Evolutionary conservation across 768 basidiomycete species (phyloP).

Genomic region (Hygrocybe coccinea): DNA sequence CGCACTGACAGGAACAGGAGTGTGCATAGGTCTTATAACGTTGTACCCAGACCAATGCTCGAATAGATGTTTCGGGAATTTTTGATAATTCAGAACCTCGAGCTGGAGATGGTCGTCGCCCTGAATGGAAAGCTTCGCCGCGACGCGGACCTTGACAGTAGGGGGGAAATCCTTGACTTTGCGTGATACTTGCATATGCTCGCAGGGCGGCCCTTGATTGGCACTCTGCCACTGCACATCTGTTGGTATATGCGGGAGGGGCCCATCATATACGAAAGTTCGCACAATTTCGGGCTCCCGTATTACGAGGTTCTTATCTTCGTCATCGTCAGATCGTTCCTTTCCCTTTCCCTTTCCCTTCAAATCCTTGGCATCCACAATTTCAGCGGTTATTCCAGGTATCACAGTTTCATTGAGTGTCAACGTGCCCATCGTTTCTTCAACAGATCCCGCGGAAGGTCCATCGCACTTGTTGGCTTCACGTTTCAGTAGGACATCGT

Average conservation of each 20-base stretch:
- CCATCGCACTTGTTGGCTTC: constrained; percentile 13
- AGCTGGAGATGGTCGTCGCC: constrained; percentile 24
- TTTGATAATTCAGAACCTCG: no score
- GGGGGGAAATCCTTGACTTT: constrained; percentile 22
- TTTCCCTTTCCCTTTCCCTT: constrained; percentile 10
- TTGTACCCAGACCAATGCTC: no score
- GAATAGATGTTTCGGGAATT: not conserved
- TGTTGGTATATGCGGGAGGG: constrained; percentile 23
- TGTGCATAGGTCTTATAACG: no score
- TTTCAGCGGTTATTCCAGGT: constrained; percentile 4
- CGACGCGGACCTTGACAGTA: constrained; percentile 35
- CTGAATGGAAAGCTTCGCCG: constrained; percentile 29
- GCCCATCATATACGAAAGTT: constrained; percentile 20
- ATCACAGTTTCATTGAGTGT: not conserved
- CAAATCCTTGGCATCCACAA: not conserved
- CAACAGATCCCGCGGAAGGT: constrained; percentile 23
- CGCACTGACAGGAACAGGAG: no score
- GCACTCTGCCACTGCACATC: constrained; percentile 31
- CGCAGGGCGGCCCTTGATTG: constrained; percentile 28
- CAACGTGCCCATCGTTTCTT: constrained; percentile 15
- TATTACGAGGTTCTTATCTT: not conserved
- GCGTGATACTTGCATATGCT: constrained; percentile 17
- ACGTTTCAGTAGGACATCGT: constrained; percentile 19
- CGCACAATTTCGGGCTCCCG: constrained; percentile 6
- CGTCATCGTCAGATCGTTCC: constrained; percentile 11